Conservation (phyloP, 306 rosid genomes). For the Lathyrus sativus region DNA sequence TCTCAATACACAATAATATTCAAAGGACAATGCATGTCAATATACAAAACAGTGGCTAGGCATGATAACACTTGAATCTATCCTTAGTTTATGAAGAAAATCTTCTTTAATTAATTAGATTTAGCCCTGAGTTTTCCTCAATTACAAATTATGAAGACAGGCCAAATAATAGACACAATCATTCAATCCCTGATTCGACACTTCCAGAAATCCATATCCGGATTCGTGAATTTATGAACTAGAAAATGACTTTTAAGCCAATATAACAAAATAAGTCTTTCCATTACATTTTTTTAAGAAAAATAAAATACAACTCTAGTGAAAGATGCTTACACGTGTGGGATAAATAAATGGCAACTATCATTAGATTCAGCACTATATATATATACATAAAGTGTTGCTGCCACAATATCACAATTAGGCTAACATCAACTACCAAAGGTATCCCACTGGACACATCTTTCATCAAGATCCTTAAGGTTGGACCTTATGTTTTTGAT, state of each 20-base stretch:
- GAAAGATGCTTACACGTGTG: conserved; percentile 41
- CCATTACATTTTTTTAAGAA: conserved; percentile 37
- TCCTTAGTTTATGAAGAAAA: no score
- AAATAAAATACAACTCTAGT: conserved; percentile 39
- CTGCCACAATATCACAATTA: conserved; percentile 34
- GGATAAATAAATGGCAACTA: conserved; percentile 37
- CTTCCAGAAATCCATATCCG: neutral
- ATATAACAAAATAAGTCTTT: conserved; percentile 36
- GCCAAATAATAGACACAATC: no score
- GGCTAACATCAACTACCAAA: conserved; percentile 37
- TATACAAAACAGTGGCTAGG: no score
- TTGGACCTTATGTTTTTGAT: conserved; percentile 38
- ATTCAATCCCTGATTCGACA: neutral
- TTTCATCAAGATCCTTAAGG: conserved; percentile 42
- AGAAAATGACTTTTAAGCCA: conserved; percentile 8
- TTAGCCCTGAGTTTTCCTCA: no score
- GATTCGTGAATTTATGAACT: neutral
- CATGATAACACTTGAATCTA: no score
- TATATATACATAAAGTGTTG: conserved; percentile 24
- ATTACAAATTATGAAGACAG: no score
- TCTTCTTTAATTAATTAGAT: no score
- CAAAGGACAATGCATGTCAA: no score
- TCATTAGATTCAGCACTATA: conserved; percentile 39
- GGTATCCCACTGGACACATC: conserved; percentile 43
- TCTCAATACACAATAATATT: no score